Conservation (phyloP, 2,329 filamentous ascomycete genomes). For the Ceratocystis colombiana region DNA sequence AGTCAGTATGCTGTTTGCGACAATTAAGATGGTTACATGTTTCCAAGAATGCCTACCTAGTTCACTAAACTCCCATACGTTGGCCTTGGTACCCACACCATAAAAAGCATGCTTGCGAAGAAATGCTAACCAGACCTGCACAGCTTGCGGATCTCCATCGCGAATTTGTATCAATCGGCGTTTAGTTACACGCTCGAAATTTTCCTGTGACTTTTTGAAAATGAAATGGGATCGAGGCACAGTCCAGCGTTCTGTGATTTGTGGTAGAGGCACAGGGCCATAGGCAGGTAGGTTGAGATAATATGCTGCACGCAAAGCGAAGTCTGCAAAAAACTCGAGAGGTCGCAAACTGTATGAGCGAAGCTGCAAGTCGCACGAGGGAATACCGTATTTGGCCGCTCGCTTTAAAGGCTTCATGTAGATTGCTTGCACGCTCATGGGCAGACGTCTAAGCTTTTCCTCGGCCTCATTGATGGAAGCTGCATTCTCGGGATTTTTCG, state of each 20-base stretch:
- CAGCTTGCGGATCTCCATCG: slow-evolving; percentile 78
- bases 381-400: slow-evolving; percentile 62
- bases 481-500: slow-evolving; percentile 24
- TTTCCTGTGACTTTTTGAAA: slow-evolving; percentile 95
- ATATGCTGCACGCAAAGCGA: slow-evolving; percentile 87
- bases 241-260: slow-evolving; percentile 86
- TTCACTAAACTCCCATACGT: slow-evolving; percentile 79
- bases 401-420: slow-evolving; percentile 78
- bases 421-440: slow-evolving; percentile 59
- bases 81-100: slow-evolving; percentile 98
- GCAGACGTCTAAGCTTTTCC: slow-evolving; percentile 21
- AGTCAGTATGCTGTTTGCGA: neutral
- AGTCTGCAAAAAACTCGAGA: slow-evolving; percentile 89
- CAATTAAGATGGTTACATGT: neutral
- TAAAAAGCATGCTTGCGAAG: slow-evolving; percentile 85
- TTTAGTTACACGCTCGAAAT: slow-evolving; percentile 86
- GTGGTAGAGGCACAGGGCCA: slow-evolving; percentile 76
- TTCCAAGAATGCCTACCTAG: slow-evolving; percentile 39
- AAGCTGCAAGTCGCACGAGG: slow-evolving; percentile 81
- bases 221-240: slow-evolving; percentile 83
- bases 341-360: slow-evolving; percentile 85
- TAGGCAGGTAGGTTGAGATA: slow-evolving; percentile 79
- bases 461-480: slow-evolving; percentile 18
- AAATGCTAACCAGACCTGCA: slow-evolving; percentile 88
- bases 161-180: slow-evolving; percentile 83